Conservation (phyloP, 2,329 filamentous ascomycete genomes). For the Aureobasidium leucospermi region DNA sequence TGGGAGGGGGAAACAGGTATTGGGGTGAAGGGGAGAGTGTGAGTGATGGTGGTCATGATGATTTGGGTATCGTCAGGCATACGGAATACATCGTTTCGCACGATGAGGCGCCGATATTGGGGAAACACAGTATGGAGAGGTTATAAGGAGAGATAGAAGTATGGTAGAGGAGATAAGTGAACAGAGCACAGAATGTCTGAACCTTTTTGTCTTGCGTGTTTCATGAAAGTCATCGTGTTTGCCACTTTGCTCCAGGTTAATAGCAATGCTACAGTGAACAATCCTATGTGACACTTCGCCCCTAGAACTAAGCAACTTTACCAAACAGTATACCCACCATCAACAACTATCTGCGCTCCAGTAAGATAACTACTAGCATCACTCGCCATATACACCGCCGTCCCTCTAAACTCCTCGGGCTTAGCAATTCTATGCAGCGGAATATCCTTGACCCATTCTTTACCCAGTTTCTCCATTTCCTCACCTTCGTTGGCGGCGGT, state of each 20-base stretch:
- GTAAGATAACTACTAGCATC: conserved; percentile 28
- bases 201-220: too few species aligned
- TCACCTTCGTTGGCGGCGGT: conserved; percentile 30
- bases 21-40: neutral
- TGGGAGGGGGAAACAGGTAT: neutral
- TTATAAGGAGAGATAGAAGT: too few species aligned
- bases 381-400: conserved; percentile 27
- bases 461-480: conserved; percentile 27
- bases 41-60: neutral
- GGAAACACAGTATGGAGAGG: neutral
- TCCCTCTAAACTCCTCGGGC: conserved; percentile 33
- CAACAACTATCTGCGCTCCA: conserved; percentile 26
- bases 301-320: neutral
- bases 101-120: neutral
- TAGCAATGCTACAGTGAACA: too few species aligned
- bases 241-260: too few species aligned
- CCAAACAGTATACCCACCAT: conserved; percentile 27
- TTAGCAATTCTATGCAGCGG: conserved; percentile 31
- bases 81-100: neutral
- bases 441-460: conserved; percentile 32
- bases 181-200: too few species aligned
- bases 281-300: too few species aligned
- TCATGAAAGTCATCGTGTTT: too few species aligned
- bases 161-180: too few species aligned
- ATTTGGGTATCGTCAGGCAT: neutral